Evolutionary conservation across 768 basidiomycete species (phyloP), one percentile per base, ranked within the genome.

Genomic region (Tulasnella sp.): DNA sequence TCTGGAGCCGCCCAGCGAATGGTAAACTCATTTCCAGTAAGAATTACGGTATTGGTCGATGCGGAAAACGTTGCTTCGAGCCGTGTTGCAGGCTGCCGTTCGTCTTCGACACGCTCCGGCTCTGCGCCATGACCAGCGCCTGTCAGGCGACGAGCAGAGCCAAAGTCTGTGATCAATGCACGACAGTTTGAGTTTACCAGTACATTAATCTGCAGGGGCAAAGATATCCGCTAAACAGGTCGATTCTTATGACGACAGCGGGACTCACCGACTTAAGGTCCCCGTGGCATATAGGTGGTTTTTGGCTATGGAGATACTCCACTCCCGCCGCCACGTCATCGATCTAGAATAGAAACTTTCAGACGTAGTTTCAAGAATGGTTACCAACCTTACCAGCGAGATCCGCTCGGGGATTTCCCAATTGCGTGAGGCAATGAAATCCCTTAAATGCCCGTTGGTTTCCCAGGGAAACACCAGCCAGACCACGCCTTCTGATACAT

Each of bases 401-500:
- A 69, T 69, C 18, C 64, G 64, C 28, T 69, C 64, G n/a, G 64
- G 64, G 16, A 69, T 69, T 28, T 69, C 64, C 64, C n/a, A 69
- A 31, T 69, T 31, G 1, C 28, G 64, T n/a, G 64, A 69, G 11
- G 8, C 34, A 37, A 69, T 12, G 34, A 69, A 69, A 5, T 69
- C 64, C 14, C n/a, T 69, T 12, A 69, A 18, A 69, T 69, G 3
- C 11, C 64, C 64, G 11, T 28, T 2, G 28, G 24, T 5, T 37
- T 69, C 64, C 64, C 64, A 69, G 1, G 64, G 31, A 69, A 69
- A 69, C 8, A 69, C 64, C 14, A 69, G 64, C 64, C 64, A 69
- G n/a, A 69, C 34, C 0, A 28, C 34, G 28, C 34, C n/a, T 8
- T 69, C 16, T 14, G 64, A 34, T 14, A 69, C 34, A 14, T 69